Evolutionary conservation across 441 rosid species (phyloP).

Genomic region (Geranium incanum): DNA sequence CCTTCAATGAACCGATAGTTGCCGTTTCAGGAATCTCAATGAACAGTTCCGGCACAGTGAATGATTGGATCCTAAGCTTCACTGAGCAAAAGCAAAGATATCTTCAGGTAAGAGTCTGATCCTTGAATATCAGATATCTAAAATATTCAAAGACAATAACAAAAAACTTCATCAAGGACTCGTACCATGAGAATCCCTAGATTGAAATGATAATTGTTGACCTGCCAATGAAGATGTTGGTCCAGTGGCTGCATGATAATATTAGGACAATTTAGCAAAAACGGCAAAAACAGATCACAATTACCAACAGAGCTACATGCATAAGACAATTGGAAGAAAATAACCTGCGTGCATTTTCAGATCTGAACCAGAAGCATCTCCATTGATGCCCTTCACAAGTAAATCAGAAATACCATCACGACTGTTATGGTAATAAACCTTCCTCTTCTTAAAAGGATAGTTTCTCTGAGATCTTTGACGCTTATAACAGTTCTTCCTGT

Average conservation of each 20-base stretch:
- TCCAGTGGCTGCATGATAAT: constrained; percentile 41
- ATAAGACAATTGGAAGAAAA: constrained; percentile 14
- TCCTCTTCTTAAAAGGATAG: constrained; percentile 82
- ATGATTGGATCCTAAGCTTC: constrained; percentile 87
- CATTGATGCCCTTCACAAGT: constrained; percentile 27
- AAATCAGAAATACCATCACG: constrained; percentile 29
- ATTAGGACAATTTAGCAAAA: constrained; percentile 13
- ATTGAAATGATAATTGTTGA: constrained; percentile 43
- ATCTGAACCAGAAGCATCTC: constrained; percentile 33
- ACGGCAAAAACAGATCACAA: constrained; percentile 15
- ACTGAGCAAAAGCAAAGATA: constrained; percentile 49
- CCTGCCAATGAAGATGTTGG: constrained; percentile 37
- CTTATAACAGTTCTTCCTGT: constrained; percentile 46
- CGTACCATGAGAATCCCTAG: constrained; percentile 75
- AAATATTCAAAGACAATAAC: constrained; percentile 26
- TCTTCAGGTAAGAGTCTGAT: constrained; percentile 15
- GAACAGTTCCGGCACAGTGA: constrained; percentile 88
- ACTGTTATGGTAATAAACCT: constrained; percentile 36
- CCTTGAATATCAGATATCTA: constrained; percentile 24
- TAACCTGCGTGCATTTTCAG: constrained; percentile 35
- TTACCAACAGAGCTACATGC: not conserved
- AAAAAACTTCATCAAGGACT: constrained; percentile 31
- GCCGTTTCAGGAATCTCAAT: constrained; percentile 87
- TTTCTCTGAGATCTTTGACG: constrained; percentile 52
- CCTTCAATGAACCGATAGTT: constrained; percentile 90